phyloP scores from a whole-genome alignment of 768 basidiomycete genomes.

The Tulasnella sp. region DNA sequence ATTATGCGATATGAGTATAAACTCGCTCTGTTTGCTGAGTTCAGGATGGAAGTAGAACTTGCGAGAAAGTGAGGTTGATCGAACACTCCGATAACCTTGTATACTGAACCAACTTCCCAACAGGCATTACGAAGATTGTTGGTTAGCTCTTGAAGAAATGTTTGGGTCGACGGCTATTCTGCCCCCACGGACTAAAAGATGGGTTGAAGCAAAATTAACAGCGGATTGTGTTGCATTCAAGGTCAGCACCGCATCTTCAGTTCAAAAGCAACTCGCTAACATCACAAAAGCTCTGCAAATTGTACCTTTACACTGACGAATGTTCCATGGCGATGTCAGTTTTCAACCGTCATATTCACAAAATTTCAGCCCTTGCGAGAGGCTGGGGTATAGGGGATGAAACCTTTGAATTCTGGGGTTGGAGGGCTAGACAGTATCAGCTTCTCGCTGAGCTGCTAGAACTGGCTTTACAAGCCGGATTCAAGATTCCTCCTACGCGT shows the following conservation, averaged over 20 bases:
- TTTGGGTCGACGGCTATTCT: conserved; percentile 76
- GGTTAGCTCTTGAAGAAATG: conserved; percentile 69
- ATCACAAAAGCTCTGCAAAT: conserved; percentile 56
- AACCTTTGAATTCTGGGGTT: conserved; percentile 95
- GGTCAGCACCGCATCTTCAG: conserved; percentile 33
- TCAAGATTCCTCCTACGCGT: conserved; percentile 21
- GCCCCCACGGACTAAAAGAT: conserved; percentile 86
- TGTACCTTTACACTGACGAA: conserved; percentile 85
- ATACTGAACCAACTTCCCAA: background rate
- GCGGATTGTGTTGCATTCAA: conserved; percentile 88
- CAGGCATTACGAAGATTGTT: conserved; percentile 91
- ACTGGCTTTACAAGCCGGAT: conserved; percentile 33
- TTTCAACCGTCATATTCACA: conserved; percentile 70
- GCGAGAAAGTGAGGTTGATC: conserved; percentile 61
- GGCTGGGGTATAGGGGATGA: conserved; percentile 95
- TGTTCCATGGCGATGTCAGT: conserved; percentile 66
- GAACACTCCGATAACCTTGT: background rate
- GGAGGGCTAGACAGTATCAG: conserved; percentile 88
- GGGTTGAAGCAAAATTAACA: conserved; percentile 96
- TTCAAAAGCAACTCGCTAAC: background rate
- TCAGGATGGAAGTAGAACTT: conserved; percentile 80
- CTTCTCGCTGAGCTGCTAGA: conserved; percentile 84
- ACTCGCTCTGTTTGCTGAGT: conserved; percentile 92
- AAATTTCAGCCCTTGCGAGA: conserved; percentile 75
- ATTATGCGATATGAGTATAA: conserved; percentile 95